phyloP scores from a whole-genome alignment of 495 filamentous ascomycete species.

The Astrothelium macrocarpum region DNA sequence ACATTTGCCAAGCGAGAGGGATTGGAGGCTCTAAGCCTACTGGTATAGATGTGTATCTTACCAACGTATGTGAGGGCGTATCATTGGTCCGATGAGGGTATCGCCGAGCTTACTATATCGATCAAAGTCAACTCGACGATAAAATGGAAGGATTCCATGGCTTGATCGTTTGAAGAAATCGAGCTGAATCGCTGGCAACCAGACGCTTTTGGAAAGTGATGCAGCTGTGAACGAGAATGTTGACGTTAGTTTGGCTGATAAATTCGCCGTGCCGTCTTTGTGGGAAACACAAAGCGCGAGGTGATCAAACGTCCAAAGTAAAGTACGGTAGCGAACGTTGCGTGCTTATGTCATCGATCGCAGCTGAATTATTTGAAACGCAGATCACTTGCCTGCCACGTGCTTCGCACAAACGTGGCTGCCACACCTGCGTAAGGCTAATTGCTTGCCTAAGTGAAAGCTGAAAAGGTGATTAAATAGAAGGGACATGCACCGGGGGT shows the following conservation, averaged over 20 bases:
- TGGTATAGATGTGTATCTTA: not conserved
- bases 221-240: not conserved
- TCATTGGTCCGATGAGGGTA: not conserved
- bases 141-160: not conserved
- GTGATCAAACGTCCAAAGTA: not conserved
- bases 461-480: not conserved
- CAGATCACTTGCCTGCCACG: not conserved
- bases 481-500: no score
- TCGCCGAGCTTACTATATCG: not conserved
- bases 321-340: not conserved
- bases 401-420: not conserved
- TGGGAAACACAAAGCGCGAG: no score
- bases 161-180: constrained; percentile 3
- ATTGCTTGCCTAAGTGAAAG: not conserved
- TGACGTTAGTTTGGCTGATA: no score
- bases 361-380: not conserved
- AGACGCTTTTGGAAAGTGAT: not conserved
- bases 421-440: not conserved
- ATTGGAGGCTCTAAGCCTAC: not conserved
- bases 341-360: not conserved
- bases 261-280: no score
- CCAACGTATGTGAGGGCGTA: not conserved
- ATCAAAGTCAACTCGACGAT: not conserved
- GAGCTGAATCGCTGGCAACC: not conserved
- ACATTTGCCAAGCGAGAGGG: not conserved